Evolutionary conservation across 805 yeast genomes (phyloP).

Genomic region (Lipomyces kockii): DNA sequence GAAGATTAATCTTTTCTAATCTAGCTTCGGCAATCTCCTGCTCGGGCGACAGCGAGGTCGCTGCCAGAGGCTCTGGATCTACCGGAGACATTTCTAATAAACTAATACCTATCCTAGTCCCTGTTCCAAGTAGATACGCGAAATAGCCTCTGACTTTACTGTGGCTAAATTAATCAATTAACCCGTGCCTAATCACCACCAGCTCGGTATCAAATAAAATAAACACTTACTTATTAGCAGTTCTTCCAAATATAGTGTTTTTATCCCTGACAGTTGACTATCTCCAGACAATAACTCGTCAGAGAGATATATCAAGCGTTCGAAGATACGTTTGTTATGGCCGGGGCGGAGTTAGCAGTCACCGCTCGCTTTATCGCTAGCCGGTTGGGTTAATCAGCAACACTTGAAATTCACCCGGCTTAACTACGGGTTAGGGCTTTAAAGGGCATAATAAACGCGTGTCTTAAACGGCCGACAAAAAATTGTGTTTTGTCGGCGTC

Average conservation of each 20-base stretch:
- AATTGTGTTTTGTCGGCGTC: too few relatives aligned
- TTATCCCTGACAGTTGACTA: not conserved
- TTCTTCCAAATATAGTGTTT: not conserved
- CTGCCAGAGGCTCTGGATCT: conserved; percentile 2
- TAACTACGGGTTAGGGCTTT: not conserved
- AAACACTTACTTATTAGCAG: not conserved
- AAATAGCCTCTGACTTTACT: not conserved
- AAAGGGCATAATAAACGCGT: too few relatives aligned
- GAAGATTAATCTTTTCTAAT: conserved; percentile 44
- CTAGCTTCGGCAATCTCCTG: conserved; percentile 17
- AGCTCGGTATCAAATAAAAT: not conserved
- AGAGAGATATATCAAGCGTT: not conserved
- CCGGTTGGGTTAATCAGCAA: not conserved
- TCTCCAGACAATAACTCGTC: not conserved
- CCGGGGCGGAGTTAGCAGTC: not conserved
- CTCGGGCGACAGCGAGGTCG: not conserved
- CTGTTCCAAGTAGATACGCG: not conserved
- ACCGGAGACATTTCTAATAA: not conserved
- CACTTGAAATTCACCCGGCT: not conserved
- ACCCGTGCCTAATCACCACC: not conserved
- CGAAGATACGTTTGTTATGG: not conserved
- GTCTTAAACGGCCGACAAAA: too few relatives aligned
- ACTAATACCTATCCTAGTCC: not conserved
- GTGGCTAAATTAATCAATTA: not conserved
- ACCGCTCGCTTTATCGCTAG: not conserved